Evolutionary conservation across 2,329 filamentous ascomycete genomes (phyloP), one percentile per base, ranked within the genome.

Genomic region (Hypoxylon rubiginosum): DNA sequence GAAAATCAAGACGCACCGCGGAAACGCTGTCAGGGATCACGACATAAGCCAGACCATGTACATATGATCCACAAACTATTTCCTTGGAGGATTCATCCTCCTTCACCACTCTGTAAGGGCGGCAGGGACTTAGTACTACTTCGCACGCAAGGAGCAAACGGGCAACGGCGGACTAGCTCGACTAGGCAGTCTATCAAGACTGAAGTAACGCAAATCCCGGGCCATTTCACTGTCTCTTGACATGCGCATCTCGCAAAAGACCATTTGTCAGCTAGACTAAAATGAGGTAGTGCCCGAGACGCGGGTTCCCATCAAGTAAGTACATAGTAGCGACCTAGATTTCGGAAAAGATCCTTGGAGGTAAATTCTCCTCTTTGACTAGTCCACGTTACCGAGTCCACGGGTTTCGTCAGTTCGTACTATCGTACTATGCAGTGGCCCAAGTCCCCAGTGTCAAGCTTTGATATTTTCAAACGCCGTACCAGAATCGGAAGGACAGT

Each of bases 61-160:
- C 17, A 9, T 48, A 41, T 26, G 61, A 30, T 58, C 62, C 62
- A 64, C 56, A 64, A 56, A 41, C 30, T 56, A 56, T 56, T 50
- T 56, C 11, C 45, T 59, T 39, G 62, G 34, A 52, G 56, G 56
- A 59, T 59, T 59, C 61, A 55, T 60, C 56, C 51, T 58, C 6
- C 36, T 48, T 56, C 19, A 51, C 34, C 48, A 54, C 30, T 50
- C 30, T 48, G 30, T 28, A 51, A 51, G 48, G 48, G n/a, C 21
- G 4, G 4, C 50, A 62, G 46, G 36, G 53, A 45, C 46, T 56
- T 41, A 48, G n/a, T 43, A 17, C 39, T 55, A 58, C 53, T 58
- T 54, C 43, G n/a, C 49, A 28, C 19, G 32, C 28, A 26, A 19
- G 30, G 43, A 58, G 11, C 24, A 19, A 50, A 55, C 43, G n/a